Percentiles rank a stretch among this genome's conserved stretches.
These are phyloP conservation scores for Conticribra guillardii DNA, from an alignment of 108 stramenopile genomes.

Conservation along the genomic window DNA sequence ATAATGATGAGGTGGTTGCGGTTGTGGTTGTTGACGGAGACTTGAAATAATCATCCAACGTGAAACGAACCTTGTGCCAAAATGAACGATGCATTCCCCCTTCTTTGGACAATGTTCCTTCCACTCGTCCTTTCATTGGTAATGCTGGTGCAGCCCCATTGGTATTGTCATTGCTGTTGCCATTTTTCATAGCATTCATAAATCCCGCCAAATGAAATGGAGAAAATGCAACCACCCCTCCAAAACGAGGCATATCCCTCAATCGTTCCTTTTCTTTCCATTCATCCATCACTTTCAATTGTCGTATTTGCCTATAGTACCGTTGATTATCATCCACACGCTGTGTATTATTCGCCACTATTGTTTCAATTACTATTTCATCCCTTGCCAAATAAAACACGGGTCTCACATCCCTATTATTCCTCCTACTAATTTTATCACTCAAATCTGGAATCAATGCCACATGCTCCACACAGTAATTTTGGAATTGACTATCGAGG, in stretches of 20 bases:
- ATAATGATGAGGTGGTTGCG: neutral
- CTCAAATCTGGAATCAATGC: conserved; percentile 21
- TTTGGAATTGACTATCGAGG: neutral
- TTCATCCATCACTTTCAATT: conserved; percentile 6
- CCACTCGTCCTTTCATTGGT: conserved; percentile 21
- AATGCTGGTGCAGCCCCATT: neutral
- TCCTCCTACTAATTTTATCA: neutral
- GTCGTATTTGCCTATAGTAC: conserved; percentile 14
- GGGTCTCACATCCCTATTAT: conserved; percentile 10
- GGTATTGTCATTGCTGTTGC: neutral
- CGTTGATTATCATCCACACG: neutral
- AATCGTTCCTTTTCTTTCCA: conserved; percentile 19
- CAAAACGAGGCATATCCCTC: conserved; percentile 9
- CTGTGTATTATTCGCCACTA: too few relatives aligned
- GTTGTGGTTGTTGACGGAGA: neutral
- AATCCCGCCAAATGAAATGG: conserved; percentile 38
- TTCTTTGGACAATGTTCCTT: conserved; percentile 23
- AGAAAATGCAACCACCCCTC: conserved; percentile 7
- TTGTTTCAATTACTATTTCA: neutral
- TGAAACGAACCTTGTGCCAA: conserved; percentile 23
- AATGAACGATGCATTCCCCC: conserved; percentile 44
- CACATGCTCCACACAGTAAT: conserved; percentile 23
- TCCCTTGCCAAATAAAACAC: conserved; percentile 22
- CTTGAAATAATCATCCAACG: conserved; percentile 6
- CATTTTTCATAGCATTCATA: neutral